These are phyloP conservation scores for Fusarium floridanum DNA, from an alignment of 2,329 filamentous ascomycete genomes.

Conservation along the genomic window DNA sequence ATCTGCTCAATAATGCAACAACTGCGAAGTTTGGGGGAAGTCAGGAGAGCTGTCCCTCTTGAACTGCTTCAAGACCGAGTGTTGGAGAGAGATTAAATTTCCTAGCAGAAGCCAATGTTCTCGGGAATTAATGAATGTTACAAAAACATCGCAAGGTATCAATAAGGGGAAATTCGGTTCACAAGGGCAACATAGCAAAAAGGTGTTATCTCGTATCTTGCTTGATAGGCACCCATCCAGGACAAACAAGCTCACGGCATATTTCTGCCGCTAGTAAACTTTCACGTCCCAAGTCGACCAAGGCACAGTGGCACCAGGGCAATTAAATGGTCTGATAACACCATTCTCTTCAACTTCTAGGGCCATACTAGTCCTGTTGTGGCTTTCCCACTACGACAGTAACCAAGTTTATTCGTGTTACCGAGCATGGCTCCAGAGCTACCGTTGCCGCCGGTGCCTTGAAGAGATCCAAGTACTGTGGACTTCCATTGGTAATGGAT, in stretches of 20 bases:
- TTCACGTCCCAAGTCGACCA: background rate
- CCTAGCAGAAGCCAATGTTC: background rate
- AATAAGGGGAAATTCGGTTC: background rate
- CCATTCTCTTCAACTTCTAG: slow-evolving; percentile 5
- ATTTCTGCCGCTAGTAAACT: background rate
- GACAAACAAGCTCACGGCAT: background rate
- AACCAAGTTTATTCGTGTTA: background rate
- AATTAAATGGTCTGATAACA: background rate
- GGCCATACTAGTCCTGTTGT: background rate
- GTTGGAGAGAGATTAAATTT: background rate
- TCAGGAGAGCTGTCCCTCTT: background rate
- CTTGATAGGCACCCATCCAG: background rate
- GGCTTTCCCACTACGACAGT: background rate
- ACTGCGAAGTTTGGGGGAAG: background rate
- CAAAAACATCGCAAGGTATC: background rate
- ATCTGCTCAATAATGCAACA: background rate
- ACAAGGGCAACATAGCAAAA: background rate
- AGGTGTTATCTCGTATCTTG: background rate
- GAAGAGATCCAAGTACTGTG: background rate
- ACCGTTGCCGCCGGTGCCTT: background rate
- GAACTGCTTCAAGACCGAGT: background rate
- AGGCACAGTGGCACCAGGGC: background rate
- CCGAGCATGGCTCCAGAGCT: background rate
- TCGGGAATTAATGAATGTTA: background rate
- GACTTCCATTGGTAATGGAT: background rate